Percentiles rank a stretch among this genome's conserved stretches.
Evolutionary conservation across 148 eudicot genomes (phyloP).

Genomic region (Chenopodium formosanum): DNA sequence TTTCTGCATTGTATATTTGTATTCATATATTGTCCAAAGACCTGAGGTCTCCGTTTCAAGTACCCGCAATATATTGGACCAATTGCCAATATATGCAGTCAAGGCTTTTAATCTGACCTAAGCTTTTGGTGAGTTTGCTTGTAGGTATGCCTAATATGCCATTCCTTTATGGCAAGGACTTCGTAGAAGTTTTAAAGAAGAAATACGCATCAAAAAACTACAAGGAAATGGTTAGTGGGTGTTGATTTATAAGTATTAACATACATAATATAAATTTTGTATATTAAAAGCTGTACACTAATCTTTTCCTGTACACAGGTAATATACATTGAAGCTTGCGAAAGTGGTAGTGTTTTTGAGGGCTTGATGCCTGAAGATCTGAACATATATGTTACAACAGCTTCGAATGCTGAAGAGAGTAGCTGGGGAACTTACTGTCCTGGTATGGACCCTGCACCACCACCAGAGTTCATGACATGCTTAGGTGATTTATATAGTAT

Average conservation of each 20-base stretch:
- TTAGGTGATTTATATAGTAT: constrained; percentile 48
- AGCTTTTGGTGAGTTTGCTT: background rate
- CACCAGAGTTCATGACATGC: constrained; percentile 44
- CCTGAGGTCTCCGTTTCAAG: background rate
- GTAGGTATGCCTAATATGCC: constrained; percentile 45
- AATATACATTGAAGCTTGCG: constrained; percentile 48
- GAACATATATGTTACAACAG: constrained; percentile 46
- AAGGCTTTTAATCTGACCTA: background rate
- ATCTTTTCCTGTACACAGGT: constrained; percentile 28
- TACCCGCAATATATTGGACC: background rate
- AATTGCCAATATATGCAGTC: background rate
- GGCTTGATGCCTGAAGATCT: constrained; percentile 53
- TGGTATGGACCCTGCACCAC: constrained; percentile 41
- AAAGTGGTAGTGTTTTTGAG: constrained; percentile 50
- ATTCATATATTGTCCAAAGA: background rate
- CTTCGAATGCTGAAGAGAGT: constrained; percentile 49
- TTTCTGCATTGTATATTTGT: background rate
- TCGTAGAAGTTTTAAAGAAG: constrained; percentile 39
- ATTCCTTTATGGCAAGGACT: constrained; percentile 38
- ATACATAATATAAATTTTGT: background rate
- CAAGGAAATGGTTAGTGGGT: constrained; percentile 42
- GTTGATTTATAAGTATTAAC: background rate
- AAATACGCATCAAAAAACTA: constrained; percentile 39
- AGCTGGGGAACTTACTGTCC: constrained; percentile 55
- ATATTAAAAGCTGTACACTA: background rate